Evolutionary conservation across 495 filamentous ascomycete species (phyloP), one percentile per base, ranked within the genome.

Genomic region (Neohortaea acidophila): DNA sequence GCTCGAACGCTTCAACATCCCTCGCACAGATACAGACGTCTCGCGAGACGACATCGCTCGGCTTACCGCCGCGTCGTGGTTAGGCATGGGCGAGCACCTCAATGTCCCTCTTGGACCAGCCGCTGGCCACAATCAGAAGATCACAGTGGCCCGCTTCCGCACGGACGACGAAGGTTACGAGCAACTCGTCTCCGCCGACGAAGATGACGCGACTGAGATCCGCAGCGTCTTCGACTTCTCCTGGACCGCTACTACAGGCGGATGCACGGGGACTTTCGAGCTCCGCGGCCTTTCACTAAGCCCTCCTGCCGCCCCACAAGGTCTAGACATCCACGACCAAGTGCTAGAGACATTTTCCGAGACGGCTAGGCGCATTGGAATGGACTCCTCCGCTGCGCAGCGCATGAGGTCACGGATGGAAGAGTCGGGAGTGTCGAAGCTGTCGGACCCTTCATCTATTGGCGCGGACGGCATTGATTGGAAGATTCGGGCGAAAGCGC

Each of bases 151-250:
- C 9, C 44, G 55, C 8, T 60, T 55, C 38, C 33, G 54, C 1
- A 39, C 52, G 21, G 55, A 51, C 22, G 47, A 43, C 0, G 59
- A 61, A 22, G 59, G 59, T 11, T 61, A 57, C 37, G 55, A 60
- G 20, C 48, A 43, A 14, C 52, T 57, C 7, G 45, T 59, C 12
- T 55, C 56, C n/a, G 56, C 51, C 9, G 43, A 56, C 15, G 43
- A 47, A 4, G 51, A 51, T 4, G 49, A 44, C 7, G 38, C 43
- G 10, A 42, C 24, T 10, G 40, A 32, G 5, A 43, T 55, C 4
- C 34, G 45, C 18, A 55, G 58, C 30, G 44, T 47, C 0, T 60
- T 57, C 30, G 58, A 60, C 29, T 34, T 60, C 1, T 40, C 22
- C 7, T 60, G 55, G 45, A 40, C 17, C 14, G 41, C 53, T 0